phyloP scores from a whole-genome alignment of 2,329 filamentous ascomycete genomes.

The Chaetoscypha palmicola region DNA sequence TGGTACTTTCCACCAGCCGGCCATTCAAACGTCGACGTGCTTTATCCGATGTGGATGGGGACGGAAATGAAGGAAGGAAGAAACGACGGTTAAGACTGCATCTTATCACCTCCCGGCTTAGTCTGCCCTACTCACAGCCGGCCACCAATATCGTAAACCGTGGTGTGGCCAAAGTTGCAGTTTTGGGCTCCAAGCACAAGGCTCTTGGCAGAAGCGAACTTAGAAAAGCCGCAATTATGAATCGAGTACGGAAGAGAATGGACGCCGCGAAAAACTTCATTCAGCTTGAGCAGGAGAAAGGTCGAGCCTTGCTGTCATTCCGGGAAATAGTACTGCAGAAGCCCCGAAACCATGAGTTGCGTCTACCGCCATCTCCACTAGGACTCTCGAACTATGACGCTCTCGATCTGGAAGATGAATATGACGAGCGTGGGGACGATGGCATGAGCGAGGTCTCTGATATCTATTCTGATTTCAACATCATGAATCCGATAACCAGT shows the following conservation, averaged over 20 bases:
- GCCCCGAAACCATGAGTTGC: conserved; percentile 22
- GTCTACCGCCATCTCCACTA: conserved; percentile 29
- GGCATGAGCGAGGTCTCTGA: conserved; percentile 11
- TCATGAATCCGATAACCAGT: conserved; percentile 25
- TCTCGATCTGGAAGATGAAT: conserved; percentile 29
- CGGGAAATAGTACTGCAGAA: conserved; percentile 24
- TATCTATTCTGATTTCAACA: conserved; percentile 31
- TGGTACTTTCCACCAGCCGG: conserved; percentile 14
- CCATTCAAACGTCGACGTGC: conserved; percentile 30
- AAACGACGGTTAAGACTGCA: conserved; percentile 58
- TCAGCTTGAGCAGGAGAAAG: conserved; percentile 21
- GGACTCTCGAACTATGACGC: conserved; percentile 31
- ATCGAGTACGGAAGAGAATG: conserved; percentile 47
- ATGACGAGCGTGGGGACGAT: conserved; percentile 14
- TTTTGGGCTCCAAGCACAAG: conserved; percentile 40
- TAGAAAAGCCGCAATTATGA: conserved; percentile 59
- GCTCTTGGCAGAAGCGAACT: conserved; percentile 44
- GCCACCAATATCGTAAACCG: conserved; percentile 63
- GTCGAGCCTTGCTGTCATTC: conserved; percentile 19
- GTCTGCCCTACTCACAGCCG: conserved; percentile 60
- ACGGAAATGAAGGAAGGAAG: conserved; percentile 39
- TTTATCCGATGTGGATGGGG: conserved; percentile 31
- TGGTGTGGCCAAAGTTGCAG: conserved; percentile 38
- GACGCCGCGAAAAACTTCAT: conserved; percentile 26
- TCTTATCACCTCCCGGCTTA: conserved; percentile 64